Evolutionary conservation across 140 eudicot genomes (phyloP).

Genomic region (Bidens hawaiensis): DNA sequence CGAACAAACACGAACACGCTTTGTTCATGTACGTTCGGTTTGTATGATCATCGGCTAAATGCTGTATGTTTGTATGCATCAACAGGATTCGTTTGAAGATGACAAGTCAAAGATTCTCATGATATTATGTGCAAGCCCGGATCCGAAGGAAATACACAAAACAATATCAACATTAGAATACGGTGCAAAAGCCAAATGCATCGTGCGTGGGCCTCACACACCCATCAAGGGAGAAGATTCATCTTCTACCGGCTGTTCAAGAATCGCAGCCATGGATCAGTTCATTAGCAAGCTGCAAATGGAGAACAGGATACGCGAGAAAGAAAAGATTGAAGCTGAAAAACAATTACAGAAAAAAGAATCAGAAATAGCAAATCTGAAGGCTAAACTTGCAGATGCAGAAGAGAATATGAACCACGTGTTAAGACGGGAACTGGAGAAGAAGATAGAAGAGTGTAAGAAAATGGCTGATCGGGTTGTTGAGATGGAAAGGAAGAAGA

Average conservation of each 20-base stretch:
- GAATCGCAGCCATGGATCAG: slow-evolving; percentile 88
- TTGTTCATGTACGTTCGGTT: too few species aligned
- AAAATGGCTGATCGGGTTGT: slow-evolving; percentile 69
- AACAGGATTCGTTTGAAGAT: slow-evolving; percentile 92
- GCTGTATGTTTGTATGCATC: slow-evolving; percentile 19
- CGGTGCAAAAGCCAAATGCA: slow-evolving; percentile 96
- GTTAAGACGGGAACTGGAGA: slow-evolving; percentile 60
- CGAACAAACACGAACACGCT: too few species aligned
- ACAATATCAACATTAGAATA: slow-evolving; percentile 87
- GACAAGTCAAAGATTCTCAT: slow-evolving; percentile 91
- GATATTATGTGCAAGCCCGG: slow-evolving; percentile 95
- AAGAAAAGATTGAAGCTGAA: slow-evolving; percentile 67
- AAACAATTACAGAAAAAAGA: slow-evolving; percentile 67
- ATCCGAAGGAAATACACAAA: slow-evolving; percentile 90
- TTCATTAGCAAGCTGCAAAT: slow-evolving; percentile 70
- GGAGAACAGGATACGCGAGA: slow-evolving; percentile 73
- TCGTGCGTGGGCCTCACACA: slow-evolving; percentile 81
- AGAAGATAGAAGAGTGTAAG: slow-evolving; percentile 67
- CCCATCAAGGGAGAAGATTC: slow-evolving; percentile 74
- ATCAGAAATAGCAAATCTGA: slow-evolving; percentile 62
- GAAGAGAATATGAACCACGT: slow-evolving; percentile 46
- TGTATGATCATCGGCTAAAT: slow-evolving; percentile 4
- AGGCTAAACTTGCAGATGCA: slow-evolving; percentile 52
- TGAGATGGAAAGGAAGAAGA: slow-evolving; percentile 72
- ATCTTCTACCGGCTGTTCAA: slow-evolving; percentile 65